Base-by-base conservation (phyloP, 1,284 basidiomycete species). In the Ceratobasidium sp. region DNA sequence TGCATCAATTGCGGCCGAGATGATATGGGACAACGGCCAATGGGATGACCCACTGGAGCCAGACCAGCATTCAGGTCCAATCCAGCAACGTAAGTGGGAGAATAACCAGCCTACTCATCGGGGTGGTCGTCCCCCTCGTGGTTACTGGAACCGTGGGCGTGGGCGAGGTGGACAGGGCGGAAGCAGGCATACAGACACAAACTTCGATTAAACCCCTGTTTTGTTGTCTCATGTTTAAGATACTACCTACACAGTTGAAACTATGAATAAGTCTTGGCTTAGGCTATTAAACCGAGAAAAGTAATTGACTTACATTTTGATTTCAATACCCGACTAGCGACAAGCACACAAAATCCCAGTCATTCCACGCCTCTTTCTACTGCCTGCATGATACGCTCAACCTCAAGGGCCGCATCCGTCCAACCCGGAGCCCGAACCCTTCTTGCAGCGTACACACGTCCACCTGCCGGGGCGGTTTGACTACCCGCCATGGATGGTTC, bases 41-140 rank as follows among this genome's bases (percentile, higher is more conserved):
- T 70, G 66, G 66, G 66, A 70, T 5, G 66, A 70, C 16, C 66
- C 66, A 49, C 44, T 58, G 18, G 54, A 70, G 26, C 66, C 66
- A 21, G 66, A 70, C 28, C 66, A 70, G 23, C 2, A 13, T 30
- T 44, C 21, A 38, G 5, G 13, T 23, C 23, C 41, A 8, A 35
- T 18, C 11, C n/a, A 28, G 28, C 57, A 70, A 30, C 55, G 54
- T 41, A 58, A 70, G 21, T 58, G 66, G 66, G 66, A 57, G 28
- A 23, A 57, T 18, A 14, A 35, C 2, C 14, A 44, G 23, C 30
- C 52, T 16, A 49, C 4, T 23, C 52, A 70, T 0, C 32, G 21
- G 2, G 55, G 66, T 16, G 23, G 41, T 21, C 41, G 66, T 21
- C 8, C 26, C 18, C 38, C 16, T 18, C 49, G 46, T 1, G 64